Conservation (phyloP, 140 eudicot genomes). For the Erigeron philadelphicus region DNA sequence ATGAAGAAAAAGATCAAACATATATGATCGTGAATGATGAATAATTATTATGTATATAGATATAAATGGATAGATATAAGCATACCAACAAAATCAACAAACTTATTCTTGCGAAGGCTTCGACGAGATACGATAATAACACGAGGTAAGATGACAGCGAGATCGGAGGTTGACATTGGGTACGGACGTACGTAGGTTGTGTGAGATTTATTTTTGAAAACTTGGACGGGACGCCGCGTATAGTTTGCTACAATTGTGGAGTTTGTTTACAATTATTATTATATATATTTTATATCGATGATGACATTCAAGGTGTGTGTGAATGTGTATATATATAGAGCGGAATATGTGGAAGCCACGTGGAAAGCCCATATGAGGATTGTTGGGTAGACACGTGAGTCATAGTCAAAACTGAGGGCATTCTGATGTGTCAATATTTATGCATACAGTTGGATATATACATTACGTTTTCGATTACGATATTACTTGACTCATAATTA, state of each 20-base stretch:
- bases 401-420: conserved; percentile 30
- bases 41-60: background rate
- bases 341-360: conserved; percentile 21
- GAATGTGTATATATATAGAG: conserved; percentile 20
- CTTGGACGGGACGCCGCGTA: conserved; percentile 29
- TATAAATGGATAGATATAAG: background rate
- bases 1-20: background rate
- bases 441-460: background rate
- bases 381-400: conserved; percentile 31
- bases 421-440: conserved; percentile 16
- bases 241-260: conserved; percentile 18
- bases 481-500: background rate
- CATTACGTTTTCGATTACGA: background rate
- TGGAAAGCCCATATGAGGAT: conserved; percentile 18
- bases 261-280: too few relatives aligned
- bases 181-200: conserved; percentile 14
- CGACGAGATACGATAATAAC: conserved; percentile 81
- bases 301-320: conserved; percentile 4
- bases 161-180: conserved; percentile 40
- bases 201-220: background rate
- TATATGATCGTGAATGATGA: background rate
- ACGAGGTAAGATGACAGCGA: conserved; percentile 73
- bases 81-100: conserved; percentile 72
- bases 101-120: conserved; percentile 87
- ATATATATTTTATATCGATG: too few relatives aligned